Percentiles rank a stretch among this genome's conserved stretches.
phyloP scores from a whole-genome alignment of 2,329 filamentous ascomycete genomes.

The Colletotrichum echinochloae region DNA sequence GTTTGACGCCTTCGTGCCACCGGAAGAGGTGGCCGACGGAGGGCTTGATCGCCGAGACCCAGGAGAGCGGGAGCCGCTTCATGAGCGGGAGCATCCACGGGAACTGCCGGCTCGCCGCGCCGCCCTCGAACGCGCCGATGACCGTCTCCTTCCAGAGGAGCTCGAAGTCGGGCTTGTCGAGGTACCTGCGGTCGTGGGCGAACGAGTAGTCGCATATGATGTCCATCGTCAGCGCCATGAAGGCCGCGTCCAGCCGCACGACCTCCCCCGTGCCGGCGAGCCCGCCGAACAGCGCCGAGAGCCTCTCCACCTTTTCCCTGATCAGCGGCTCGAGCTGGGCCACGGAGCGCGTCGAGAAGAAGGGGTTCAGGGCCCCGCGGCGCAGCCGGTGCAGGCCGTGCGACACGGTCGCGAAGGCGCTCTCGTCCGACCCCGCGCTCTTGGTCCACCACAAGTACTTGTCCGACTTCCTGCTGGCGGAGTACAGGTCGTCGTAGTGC shows the following conservation, averaged over 20 bases:
- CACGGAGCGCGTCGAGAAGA: slow-evolving; percentile 57
- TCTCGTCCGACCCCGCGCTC: slow-evolving; percentile 41
- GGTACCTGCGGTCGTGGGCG: slow-evolving; percentile 47
- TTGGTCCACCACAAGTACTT: slow-evolving; percentile 40
- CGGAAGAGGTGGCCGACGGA: slow-evolving; percentile 34
- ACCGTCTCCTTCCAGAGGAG: slow-evolving; percentile 42
- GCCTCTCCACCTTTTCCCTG: slow-evolving; percentile 46
- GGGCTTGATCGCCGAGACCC: slow-evolving; percentile 38
- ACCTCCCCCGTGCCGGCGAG: slow-evolving; percentile 43
- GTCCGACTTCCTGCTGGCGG: slow-evolving; percentile 38
- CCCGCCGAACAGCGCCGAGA: slow-evolving; percentile 46
- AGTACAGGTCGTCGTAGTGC: slow-evolving; percentile 47
- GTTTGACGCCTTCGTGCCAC: slow-evolving; percentile 37
- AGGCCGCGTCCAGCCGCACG: slow-evolving; percentile 41
- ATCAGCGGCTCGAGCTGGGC: slow-evolving; percentile 52
- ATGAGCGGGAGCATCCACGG: slow-evolving; percentile 42
- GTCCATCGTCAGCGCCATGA: slow-evolving; percentile 49
- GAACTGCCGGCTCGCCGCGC: slow-evolving; percentile 39
- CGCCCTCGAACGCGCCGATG: slow-evolving; percentile 38
- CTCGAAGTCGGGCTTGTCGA: slow-evolving; percentile 48
- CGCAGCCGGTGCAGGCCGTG: slow-evolving; percentile 56
- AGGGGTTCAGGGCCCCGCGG: slow-evolving; percentile 54
- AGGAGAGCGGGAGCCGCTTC: slow-evolving; percentile 34
- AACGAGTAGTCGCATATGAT: slow-evolving; percentile 53
- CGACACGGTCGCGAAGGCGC: slow-evolving; percentile 49